Base-by-base conservation (phyloP, 2,329 filamentous ascomycete species). In the Colletotrichum paranaense region DNA sequence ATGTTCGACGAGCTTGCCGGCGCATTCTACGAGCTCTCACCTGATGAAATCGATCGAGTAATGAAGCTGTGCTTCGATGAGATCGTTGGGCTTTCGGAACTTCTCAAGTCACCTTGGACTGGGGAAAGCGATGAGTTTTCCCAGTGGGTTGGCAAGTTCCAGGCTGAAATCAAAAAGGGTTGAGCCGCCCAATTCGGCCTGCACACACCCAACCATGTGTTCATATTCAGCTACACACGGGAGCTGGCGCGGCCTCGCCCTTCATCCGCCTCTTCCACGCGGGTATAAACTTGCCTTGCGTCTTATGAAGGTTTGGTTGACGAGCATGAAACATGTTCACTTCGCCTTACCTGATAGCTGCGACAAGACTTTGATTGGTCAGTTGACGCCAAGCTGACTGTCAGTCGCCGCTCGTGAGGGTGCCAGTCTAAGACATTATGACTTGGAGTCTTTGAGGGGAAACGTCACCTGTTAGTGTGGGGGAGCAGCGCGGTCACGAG, bases 121-220 rank as follows among this genome's bases (percentile, higher is more conserved):
- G 92, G 88, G 0, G 82, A 88, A 59, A 86, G 89, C 22, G 95
- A 98, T 78, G 94, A 93, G 78, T 97, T 97, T 79, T 93, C 92
- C 0, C 86, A 89, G 19, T 97, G 95, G 95, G 90, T 88, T n/a
- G 86, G 84, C 12, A 89, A 87, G 74, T 91, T 90, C 75, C 86
- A 87, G 78, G 78, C 80, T 38, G 86, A 89, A 75, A 86, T 90
- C 16, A 88, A 86, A 75, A 88, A 87, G 78, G 78, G 75, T 24
- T 65, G 68, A 74, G 42, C 57, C 28, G 38, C 38, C 55, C 56
- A 26, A n/a, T n/a, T 24, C 52, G 11, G 35, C 55, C 19, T 49
- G 7, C 35, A n/a, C 26, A 12, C 46, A 8, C 42, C 19, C 42
- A n/a, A 71, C 46, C 35, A 56, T 53, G 52, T 35, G 49, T 22